Conservation (phyloP, 768 basidiomycete species). For the Mycena venus region DNA sequence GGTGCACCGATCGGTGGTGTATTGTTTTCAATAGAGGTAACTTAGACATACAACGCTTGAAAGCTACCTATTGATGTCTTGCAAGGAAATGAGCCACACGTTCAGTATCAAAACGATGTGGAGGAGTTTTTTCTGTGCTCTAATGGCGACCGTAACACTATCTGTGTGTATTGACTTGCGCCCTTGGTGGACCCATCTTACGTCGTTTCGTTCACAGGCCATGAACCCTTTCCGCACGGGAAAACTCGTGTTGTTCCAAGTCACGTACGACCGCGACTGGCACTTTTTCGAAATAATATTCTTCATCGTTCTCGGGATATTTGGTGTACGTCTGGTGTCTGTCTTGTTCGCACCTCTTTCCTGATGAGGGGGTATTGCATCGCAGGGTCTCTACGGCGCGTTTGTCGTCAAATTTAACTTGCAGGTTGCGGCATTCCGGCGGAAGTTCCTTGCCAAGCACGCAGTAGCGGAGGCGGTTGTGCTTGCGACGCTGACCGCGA, state of each 20-base stretch:
- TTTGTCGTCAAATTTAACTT: slow-evolving; percentile 98
- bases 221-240: slow-evolving; percentile 99
- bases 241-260: slow-evolving; percentile 97
- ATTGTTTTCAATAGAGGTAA: slow-evolving; percentile 95
- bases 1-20: slow-evolving; percentile 99
- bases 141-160: slow-evolving; percentile 96
- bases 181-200: slow-evolving; percentile 3
- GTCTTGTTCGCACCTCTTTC: neutral
- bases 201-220: slow-evolving; percentile 62
- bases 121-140: slow-evolving; percentile 96
- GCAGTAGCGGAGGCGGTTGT: slow-evolving; percentile 91
- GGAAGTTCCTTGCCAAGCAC: slow-evolving; percentile 87
- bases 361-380: neutral
- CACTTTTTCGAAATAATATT: slow-evolving; percentile 99
- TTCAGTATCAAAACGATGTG: slow-evolving; percentile 99
- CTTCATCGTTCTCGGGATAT: slow-evolving; percentile 94
- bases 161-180: slow-evolving; percentile 72
- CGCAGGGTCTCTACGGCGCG: slow-evolving; percentile 95
- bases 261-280: slow-evolving; percentile 98
- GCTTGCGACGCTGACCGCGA: slow-evolving; percentile 89
- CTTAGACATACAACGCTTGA: neutral
- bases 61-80: neutral
- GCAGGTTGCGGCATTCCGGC: slow-evolving; percentile 93
- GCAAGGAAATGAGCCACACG: slow-evolving; percentile 96
- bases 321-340: slow-evolving; percentile 73